Evolutionary conservation across 2,329 filamentous ascomycete species (phyloP).

Genomic region (Clonostachys chloroleuca): DNA sequence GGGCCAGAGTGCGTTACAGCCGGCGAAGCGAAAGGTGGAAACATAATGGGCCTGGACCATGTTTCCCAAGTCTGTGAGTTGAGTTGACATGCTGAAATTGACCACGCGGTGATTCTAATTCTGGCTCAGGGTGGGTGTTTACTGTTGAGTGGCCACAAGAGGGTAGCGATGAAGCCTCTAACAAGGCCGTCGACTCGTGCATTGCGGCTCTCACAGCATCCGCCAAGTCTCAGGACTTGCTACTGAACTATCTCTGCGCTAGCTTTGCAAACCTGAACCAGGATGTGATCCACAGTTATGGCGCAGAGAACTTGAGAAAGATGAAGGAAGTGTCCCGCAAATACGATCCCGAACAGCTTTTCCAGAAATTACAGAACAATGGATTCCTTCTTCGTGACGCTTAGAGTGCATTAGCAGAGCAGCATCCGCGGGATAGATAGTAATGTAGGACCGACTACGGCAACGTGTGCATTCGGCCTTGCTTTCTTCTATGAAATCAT

Average conservation of each 20-base stretch:
- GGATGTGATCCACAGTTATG: conserved; percentile 11
- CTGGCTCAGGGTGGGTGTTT: not conserved
- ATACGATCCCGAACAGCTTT: conserved; percentile 1
- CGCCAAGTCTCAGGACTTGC: conserved; percentile 1
- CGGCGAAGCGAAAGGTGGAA: conserved; percentile 1
- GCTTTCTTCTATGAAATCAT: too few species aligned
- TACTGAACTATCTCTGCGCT: conserved; percentile 19
- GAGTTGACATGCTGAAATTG: not conserved
- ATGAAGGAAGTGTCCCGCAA: conserved; percentile 11
- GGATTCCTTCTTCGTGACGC: not conserved
- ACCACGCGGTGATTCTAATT: too few species aligned
- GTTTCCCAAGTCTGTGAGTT: conserved; percentile 8
- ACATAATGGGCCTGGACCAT: conserved; percentile 29
- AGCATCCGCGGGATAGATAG: too few species aligned
- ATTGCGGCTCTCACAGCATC: conserved; percentile 1
- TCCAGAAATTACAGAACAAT: not conserved
- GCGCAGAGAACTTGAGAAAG: conserved; percentile 9
- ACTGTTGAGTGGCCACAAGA: not conserved
- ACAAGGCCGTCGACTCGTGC: conserved; percentile 1
- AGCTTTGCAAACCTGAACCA: conserved; percentile 12
- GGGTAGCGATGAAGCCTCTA: conserved; percentile 1
- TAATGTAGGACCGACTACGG: too few species aligned
- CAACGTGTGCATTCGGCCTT: too few species aligned
- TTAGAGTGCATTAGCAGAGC: conserved; percentile 22
- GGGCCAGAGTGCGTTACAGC: not conserved